Evolutionary conservation across 139 green algal species (phyloP), one percentile per base, ranked within the genome.

Genomic region (Volvox africanus): DNA sequence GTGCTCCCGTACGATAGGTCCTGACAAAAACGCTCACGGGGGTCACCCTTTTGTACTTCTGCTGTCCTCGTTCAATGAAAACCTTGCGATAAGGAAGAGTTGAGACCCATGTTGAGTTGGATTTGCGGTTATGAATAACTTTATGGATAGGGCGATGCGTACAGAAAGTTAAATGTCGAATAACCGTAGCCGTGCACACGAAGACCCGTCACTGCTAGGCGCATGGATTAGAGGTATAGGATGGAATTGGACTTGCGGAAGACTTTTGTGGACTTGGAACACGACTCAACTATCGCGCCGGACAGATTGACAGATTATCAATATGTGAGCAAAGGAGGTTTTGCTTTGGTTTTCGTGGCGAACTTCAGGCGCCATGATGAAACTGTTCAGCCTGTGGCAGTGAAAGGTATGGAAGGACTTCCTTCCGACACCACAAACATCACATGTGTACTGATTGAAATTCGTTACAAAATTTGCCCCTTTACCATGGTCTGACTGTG

Each of bases 251-350:
- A 81, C n/a, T 17, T 84, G 36, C 21, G 78, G 36, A 69, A 22
- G 17, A 32, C 78, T 44, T 84, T 84, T 84, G 78, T 84, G 21
- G 78, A 84, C 78, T 84, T 84, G 37, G 78, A 84, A 44, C 36
- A 28, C 13, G 78, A 86, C 55, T 28, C 80, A 44, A 86, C 80
- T 21, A 71, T 86, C 22, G 26, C 35, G 21, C 1, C 28, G 22
- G 22, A 44, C 50, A 19, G 13, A 9, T 28, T 88, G 14, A 65
- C n/a, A 18, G 30, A 88, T 33, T 79, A 78, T 30, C 19, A 32
- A 20, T 88, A 88, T 61, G 21, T 78, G 32, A 79, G 30, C 9
- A 88, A 88, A 78, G 82, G 82, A 33, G 82, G 82, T 6, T 88
- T 88, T 18, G 82, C 62, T 20, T 62, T 88, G 62, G 82, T 88